Evolutionary conservation across 352 stramenopile species (phyloP), one percentile per base, ranked within the genome.

Genomic region (Thalassiosira livingstoniorum): DNA sequence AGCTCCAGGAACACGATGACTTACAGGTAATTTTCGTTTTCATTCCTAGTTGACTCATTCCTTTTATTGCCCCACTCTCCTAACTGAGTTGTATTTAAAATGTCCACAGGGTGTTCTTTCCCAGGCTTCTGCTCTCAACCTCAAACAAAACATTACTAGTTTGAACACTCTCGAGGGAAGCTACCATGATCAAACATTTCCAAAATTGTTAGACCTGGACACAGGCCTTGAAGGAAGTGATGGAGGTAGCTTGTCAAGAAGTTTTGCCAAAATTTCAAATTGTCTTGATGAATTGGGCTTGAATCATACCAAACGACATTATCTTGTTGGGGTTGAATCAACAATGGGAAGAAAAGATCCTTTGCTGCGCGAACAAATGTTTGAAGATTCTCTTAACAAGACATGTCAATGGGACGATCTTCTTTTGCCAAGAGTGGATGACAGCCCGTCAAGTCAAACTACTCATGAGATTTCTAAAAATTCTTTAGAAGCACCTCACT

Each of bases 351-450:
- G 58, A 31, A 47, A 62, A 18, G 23, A 73, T 15, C 23, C 42
- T 35, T 86, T 71, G 60, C 75, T 75, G n/a, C 70, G 77, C 73
- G 90, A 94, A 54, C 88, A 91, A 78, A 93, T 88, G 90, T 93
- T 91, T 66, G 84, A 92, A 74, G 85, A 86, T 69, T 72, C 73
- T 27, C 69, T 94, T 29, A 74, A 80, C 21, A 84, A 67, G 29
- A 82, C 78, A 58, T 66, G 29, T 69, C 69, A 73, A 67, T 89
- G 83, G 83, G 78, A 89, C 62, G 55, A 85, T 66, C 25, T 64
- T 62, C 78, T 89, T 55, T 67, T 89, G 34, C 69, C 74, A 66
- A 67, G 53, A 39, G 18, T 62, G 25, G 69, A 80, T 54, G 35
- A 77, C n/a, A 34, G 70, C 35, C 15, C 39, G 53, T 54, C 54